These are phyloP conservation scores for Aureobasidium pullulans DNA, from an alignment of 2,329 filamentous ascomycete genomes.

Conservation along the genomic window DNA sequence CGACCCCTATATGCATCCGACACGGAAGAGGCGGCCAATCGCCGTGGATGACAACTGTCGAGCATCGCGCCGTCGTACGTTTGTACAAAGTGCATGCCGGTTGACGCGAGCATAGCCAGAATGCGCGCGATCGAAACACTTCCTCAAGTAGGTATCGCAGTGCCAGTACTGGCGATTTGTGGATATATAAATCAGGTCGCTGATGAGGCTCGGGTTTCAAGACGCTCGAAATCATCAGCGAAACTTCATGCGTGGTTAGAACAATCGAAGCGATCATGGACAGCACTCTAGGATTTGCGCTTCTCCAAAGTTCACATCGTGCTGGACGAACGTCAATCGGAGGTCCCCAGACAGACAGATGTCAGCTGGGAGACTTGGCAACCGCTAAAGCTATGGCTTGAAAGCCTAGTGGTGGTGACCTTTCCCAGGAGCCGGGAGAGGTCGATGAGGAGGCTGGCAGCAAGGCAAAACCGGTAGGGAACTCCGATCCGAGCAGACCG, in stretches of 20 bases:
- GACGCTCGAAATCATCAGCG: no score
- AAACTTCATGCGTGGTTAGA: no score
- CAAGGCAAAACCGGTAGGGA: neutral
- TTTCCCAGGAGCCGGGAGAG: slow-evolving; percentile 10
- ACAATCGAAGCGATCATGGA: neutral
- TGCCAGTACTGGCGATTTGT: no score
- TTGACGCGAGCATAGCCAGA: neutral
- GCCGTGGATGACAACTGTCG: neutral
- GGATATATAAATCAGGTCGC: no score
- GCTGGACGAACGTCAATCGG: neutral
- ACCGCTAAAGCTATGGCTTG: neutral
- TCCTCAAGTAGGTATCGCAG: no score
- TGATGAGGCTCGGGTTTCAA: no score
- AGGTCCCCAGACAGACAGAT: slow-evolving; percentile 1
- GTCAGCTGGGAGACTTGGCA: slow-evolving; percentile 9
- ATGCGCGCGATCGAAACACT: neutral
- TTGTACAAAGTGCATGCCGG: neutral
- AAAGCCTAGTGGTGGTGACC: neutral
- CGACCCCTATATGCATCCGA: neutral
- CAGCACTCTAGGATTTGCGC: neutral
- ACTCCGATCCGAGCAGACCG: neutral
- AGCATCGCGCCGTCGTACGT: neutral
- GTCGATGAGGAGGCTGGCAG: neutral
- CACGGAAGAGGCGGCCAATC: neutral
- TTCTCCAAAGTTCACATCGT: neutral